phyloP scores from a whole-genome alignment of 2,329 filamentous ascomycete genomes.

The Fusarium fracticaudum region DNA sequence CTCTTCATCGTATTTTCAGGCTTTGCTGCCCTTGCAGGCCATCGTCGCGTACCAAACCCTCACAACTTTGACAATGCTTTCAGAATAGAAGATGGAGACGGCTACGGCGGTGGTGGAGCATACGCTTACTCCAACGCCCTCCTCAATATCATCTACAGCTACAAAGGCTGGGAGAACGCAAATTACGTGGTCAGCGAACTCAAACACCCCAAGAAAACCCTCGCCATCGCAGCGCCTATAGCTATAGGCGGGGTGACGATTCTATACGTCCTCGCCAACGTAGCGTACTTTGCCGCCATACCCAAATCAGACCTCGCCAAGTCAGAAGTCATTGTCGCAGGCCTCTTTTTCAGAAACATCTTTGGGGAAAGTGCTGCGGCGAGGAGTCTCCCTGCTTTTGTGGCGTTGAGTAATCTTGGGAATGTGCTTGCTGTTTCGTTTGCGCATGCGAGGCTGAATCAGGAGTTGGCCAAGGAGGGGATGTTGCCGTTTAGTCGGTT shows the following conservation, averaged over 20 bases:
- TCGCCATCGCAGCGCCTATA: constrained; percentile 65
- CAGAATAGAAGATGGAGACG: constrained; percentile 52
- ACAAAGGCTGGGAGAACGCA: constrained; percentile 72
- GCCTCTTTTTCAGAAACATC: constrained; percentile 69
- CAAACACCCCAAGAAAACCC: constrained; percentile 63
- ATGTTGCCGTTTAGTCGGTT: constrained; percentile 72
- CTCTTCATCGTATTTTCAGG: constrained; percentile 70
- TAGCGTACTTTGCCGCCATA: constrained; percentile 72
- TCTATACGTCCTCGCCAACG: constrained; percentile 70
- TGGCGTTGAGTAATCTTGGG: constrained; percentile 69
- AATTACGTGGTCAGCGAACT: constrained; percentile 70
- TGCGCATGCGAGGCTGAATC: constrained; percentile 66
- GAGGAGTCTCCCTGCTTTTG: constrained; percentile 62
- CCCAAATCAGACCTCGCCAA: constrained; percentile 65
- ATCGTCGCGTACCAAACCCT: constrained; percentile 58
- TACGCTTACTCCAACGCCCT: constrained; percentile 67
- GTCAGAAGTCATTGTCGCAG: constrained; percentile 69
- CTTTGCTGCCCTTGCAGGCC: constrained; percentile 64
- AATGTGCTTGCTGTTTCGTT: constrained; percentile 71
- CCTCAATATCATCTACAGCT: constrained; percentile 68
- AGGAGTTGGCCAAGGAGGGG: constrained; percentile 76
- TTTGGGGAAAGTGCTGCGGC: constrained; percentile 66
- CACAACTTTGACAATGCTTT: constrained; percentile 68
- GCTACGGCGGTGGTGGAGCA: constrained; percentile 59
- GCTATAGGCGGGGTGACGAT: constrained; percentile 68